phyloP scores from a whole-genome alignment of 2,329 filamentous ascomycete species.

The Daldinia sp. region DNA sequence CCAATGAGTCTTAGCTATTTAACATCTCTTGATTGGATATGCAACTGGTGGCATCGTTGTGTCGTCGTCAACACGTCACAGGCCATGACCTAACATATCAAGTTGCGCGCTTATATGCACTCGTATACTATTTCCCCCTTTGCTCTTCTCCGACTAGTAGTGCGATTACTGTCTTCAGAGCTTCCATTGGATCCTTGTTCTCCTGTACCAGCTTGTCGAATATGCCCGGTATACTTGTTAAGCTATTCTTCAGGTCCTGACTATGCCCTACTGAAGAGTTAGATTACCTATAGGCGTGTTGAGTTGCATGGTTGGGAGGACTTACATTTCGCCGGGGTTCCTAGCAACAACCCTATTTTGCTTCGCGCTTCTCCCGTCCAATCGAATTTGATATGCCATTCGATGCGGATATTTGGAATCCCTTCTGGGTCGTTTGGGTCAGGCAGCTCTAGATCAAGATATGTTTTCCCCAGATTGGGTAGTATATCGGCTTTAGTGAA shows the following conservation, averaged over 20 bases:
- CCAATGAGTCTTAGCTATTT: not conserved
- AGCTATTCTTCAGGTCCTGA: constrained; percentile 62
- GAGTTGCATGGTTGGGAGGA: constrained; percentile 31
- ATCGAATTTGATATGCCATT: constrained; percentile 73
- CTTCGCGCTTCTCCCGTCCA: constrained; percentile 77
- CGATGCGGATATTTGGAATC: constrained; percentile 58
- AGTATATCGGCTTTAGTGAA: constrained; percentile 57
- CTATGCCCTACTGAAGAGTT: constrained; percentile 62
- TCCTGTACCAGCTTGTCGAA: constrained; percentile 67
- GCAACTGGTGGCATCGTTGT: not conserved
- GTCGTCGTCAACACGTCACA: not conserved
- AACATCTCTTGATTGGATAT: not conserved
- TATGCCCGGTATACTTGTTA: constrained; percentile 65
- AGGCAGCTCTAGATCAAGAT: constrained; percentile 55
- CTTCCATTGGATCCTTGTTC: constrained; percentile 62
- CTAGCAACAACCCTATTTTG: constrained; percentile 61
- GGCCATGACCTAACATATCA: not conserved
- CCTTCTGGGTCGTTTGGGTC: constrained; percentile 45
- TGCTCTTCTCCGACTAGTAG: constrained; percentile 59
- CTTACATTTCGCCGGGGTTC: constrained; percentile 71
- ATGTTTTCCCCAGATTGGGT: constrained; percentile 62
- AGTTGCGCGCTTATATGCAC: not conserved
- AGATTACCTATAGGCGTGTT: not conserved
- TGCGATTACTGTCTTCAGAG: constrained; percentile 67
- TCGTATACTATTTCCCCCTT: constrained; percentile 9